Evolutionary conservation across 495 filamentous ascomycete genomes (phyloP).

Genomic region (Aspergillus sparsus): DNA sequence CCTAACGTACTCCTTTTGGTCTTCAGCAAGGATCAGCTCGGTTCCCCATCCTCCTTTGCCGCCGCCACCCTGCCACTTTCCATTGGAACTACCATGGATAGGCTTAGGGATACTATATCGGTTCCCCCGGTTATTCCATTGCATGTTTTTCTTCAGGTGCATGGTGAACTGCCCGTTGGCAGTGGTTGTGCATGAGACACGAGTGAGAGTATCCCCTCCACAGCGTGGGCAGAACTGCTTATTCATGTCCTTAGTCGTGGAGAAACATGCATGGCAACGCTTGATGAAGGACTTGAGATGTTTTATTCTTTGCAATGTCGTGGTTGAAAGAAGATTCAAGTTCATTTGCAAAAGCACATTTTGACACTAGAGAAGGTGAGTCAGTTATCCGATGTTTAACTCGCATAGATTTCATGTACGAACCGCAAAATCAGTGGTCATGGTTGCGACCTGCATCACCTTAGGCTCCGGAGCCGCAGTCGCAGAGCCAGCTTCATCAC

Average conservation of each 20-base stretch:
- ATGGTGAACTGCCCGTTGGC: slow-evolving; percentile 77
- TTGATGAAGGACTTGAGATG: slow-evolving; percentile 83
- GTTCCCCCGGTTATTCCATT: slow-evolving; percentile 92
- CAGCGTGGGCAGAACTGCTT: slow-evolving; percentile 95
- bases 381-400: not conserved
- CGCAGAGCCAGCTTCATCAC: slow-evolving; percentile 55
- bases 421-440: slow-evolving; percentile 94
- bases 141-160: slow-evolving; percentile 92
- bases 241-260: slow-evolving; percentile 76
- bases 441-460: slow-evolving; percentile 76
- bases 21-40: slow-evolving; percentile 81
- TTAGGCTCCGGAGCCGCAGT: slow-evolving; percentile 54
- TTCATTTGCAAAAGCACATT: slow-evolving; percentile 94
- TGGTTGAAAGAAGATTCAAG: slow-evolving; percentile 80
- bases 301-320: slow-evolving; percentile 68
- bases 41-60: slow-evolving; percentile 87
- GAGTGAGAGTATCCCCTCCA: slow-evolving; percentile 81
- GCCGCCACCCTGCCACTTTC: slow-evolving; percentile 70
- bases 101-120: slow-evolving; percentile 90
- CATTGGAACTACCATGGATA: slow-evolving; percentile 73
- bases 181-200: slow-evolving; percentile 83
- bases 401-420: slow-evolving; percentile 13
- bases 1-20: slow-evolving; percentile 88
- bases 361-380: slow-evolving; percentile 54
- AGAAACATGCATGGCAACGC: slow-evolving; percentile 93